Evolutionary conservation across 179 eudicot genomes (phyloP).

Genomic region (Gypsophila paniculata): DNA sequence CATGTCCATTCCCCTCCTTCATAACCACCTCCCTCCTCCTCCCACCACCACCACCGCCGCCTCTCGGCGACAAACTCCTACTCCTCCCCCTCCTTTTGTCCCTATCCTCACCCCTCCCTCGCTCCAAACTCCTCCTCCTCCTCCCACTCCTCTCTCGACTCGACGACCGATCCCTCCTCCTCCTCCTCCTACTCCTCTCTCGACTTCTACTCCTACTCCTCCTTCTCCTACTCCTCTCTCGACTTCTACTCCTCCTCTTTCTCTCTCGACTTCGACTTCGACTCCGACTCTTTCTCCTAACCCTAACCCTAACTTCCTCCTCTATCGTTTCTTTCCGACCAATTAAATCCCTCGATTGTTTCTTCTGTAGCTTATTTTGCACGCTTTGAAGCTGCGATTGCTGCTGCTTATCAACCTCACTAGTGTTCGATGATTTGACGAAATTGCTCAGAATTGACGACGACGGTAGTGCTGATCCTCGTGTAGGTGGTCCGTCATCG

Average conservation of each 20-base stretch:
- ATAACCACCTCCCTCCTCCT: conserved; percentile 30
- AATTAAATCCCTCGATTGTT: conserved; percentile 25
- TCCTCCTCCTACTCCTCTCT: conserved; percentile 21
- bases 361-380: conserved; percentile 70
- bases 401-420: conserved; percentile 39
- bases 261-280: not conserved
- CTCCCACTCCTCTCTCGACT: conserved; percentile 26
- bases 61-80: conserved; percentile 37
- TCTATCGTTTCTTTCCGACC: not conserved
- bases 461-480: conserved; percentile 53
- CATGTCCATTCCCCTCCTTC: conserved; percentile 37
- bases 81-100: conserved; percentile 18
- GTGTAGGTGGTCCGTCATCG: conserved; percentile 28
- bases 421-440: conserved; percentile 45
- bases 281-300: conserved; percentile 5
- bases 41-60: conserved; percentile 29
- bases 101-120: conserved; percentile 8
- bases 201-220: conserved; percentile 10
- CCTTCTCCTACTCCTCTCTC: not conserved
- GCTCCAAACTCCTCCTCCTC: conserved; percentile 26
- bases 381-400: conserved; percentile 55
- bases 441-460: conserved; percentile 55
- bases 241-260: conserved; percentile 13
- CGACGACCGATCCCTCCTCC: conserved; percentile 18
- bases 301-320: conserved; percentile 32